These are phyloP conservation scores for Xylaria palmicola DNA, from an alignment of 495 filamentous ascomycete species.

Conservation along the genomic window DNA sequence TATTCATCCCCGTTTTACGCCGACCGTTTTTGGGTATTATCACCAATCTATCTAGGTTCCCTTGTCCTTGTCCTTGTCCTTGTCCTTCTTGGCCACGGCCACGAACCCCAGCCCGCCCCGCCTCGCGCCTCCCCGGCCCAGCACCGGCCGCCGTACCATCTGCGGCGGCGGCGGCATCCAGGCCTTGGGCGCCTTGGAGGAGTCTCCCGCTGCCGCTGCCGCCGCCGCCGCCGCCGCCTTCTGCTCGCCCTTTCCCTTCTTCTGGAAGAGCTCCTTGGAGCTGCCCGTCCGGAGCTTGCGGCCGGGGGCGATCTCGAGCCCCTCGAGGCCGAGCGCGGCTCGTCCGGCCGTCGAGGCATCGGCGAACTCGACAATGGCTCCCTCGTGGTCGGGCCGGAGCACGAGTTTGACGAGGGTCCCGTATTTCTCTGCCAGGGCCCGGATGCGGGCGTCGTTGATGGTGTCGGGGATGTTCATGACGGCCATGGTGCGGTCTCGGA, in stretches of 20 bases:
- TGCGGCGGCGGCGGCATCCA: slow-evolving; percentile 53
- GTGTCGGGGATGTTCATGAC: slow-evolving; percentile 70
- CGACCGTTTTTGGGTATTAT: too few species aligned
- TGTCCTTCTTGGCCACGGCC: slow-evolving; percentile 28
- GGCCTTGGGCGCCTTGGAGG: slow-evolving; percentile 21
- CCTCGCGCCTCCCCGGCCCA: slow-evolving; percentile 57
- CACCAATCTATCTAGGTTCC: slow-evolving; percentile 20
- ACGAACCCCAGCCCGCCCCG: slow-evolving; percentile 49
- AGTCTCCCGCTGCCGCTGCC: slow-evolving; percentile 26
- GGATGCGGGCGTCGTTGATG: slow-evolving; percentile 68
- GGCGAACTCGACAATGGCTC: slow-evolving; percentile 83
- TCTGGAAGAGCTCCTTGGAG: slow-evolving; percentile 67
- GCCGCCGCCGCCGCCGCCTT: slow-evolving; percentile 14
- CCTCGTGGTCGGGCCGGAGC: slow-evolving; percentile 74
- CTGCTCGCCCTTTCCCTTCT: slow-evolving; percentile 46
- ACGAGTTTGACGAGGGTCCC: slow-evolving; percentile 63
- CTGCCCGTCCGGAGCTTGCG: slow-evolving; percentile 67
- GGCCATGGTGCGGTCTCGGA: slow-evolving; percentile 55
- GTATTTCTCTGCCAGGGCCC: slow-evolving; percentile 62
- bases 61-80: slow-evolving; percentile 33
- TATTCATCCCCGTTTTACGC: too few species aligned
- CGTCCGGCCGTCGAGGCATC: slow-evolving; percentile 69
- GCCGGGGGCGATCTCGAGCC: slow-evolving; percentile 63
- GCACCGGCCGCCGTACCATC: slow-evolving; percentile 55
- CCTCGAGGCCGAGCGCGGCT: slow-evolving; percentile 71